phyloP scores from a whole-genome alignment of 192 early-diverging fungal species.

The Coemansia sp. region DNA sequence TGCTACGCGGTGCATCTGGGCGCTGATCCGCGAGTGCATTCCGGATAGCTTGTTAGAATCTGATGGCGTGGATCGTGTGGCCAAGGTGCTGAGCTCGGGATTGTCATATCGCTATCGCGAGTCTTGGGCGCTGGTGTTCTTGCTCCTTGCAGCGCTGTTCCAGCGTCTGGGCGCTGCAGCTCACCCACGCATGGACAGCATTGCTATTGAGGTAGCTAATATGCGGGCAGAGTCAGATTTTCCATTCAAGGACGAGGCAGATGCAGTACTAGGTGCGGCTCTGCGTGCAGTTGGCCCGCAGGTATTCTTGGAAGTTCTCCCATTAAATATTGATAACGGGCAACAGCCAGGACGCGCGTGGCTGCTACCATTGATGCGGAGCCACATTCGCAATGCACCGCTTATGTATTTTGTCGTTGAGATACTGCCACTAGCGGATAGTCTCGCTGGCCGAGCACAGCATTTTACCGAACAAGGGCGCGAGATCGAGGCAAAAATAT shows the following conservation, averaged over 20 bases:
- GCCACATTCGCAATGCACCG: constrained; percentile 67
- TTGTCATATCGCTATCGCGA: constrained; percentile 78
- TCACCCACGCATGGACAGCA: constrained; percentile 59
- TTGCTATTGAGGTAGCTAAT: constrained; percentile 64
- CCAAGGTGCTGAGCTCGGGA: constrained; percentile 55
- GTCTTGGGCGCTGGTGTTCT: constrained; percentile 81
- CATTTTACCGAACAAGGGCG: constrained; percentile 58
- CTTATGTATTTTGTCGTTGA: constrained; percentile 68
- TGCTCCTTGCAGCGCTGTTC: constrained; percentile 73
- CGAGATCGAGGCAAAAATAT: constrained; percentile 81
- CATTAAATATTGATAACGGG: constrained; percentile 78
- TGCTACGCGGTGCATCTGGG: constrained; percentile 69
- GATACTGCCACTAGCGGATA: constrained; percentile 79
- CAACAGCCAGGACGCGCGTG: constrained; percentile 69
- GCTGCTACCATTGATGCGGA: constrained; percentile 81
- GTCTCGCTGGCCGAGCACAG: constrained; percentile 64
- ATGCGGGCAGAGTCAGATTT: constrained; percentile 82
- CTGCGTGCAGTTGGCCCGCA: constrained; percentile 79
- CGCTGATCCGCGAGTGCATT: constrained; percentile 71
- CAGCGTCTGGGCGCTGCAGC: constrained; percentile 65
- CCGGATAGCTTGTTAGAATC: constrained; percentile 72
- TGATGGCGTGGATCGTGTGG: constrained; percentile 56
- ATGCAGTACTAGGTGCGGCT: constrained; percentile 75
- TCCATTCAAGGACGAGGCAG: constrained; percentile 83
- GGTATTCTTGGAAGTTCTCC: constrained; percentile 68